phyloP scores from a whole-genome alignment of 345 rosid species.

The Turnera subulata region DNA sequence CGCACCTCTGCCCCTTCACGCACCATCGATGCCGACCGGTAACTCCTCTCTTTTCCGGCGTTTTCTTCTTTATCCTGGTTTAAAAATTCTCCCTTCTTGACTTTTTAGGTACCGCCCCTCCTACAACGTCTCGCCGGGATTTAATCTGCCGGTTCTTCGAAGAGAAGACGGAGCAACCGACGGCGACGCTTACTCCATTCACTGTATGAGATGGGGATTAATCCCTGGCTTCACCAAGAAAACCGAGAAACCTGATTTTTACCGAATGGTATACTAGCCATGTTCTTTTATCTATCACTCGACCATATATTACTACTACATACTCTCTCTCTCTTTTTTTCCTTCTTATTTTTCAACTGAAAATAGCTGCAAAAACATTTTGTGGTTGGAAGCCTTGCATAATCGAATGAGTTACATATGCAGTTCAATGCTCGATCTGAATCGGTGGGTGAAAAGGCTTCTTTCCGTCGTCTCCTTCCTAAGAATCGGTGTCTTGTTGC shows the following conservation, averaged over 20 bases:
- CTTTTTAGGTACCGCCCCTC: slow-evolving; percentile 65
- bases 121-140: slow-evolving; percentile 72
- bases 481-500: slow-evolving; percentile 73
- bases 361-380: background rate
- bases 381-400: background rate
- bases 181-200: slow-evolving; percentile 46
- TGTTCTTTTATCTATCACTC: background rate
- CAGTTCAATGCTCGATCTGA: slow-evolving; percentile 98
- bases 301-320: too few relatives aligned
- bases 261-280: slow-evolving; percentile 58
- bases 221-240: slow-evolving; percentile 76
- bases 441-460: slow-evolving; percentile 69
- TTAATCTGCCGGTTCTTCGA: slow-evolving; percentile 58
- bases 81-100: background rate
- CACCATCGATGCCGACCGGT: slow-evolving; percentile 58
- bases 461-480: slow-evolving; percentile 84
- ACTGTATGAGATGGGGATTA: slow-evolving; percentile 92
- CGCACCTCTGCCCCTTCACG: slow-evolving; percentile 37
- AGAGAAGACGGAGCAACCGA: slow-evolving; percentile 42
- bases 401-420: slow-evolving; percentile 11
- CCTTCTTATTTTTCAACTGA: too few relatives aligned
- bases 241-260: slow-evolving; percentile 77
- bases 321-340: too few relatives aligned
- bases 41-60: background rate
- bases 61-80: background rate